These are phyloP conservation scores for Aspergillus spinulosporus DNA, from an alignment of 2,329 filamentous ascomycete genomes.

Conservation along the genomic window DNA sequence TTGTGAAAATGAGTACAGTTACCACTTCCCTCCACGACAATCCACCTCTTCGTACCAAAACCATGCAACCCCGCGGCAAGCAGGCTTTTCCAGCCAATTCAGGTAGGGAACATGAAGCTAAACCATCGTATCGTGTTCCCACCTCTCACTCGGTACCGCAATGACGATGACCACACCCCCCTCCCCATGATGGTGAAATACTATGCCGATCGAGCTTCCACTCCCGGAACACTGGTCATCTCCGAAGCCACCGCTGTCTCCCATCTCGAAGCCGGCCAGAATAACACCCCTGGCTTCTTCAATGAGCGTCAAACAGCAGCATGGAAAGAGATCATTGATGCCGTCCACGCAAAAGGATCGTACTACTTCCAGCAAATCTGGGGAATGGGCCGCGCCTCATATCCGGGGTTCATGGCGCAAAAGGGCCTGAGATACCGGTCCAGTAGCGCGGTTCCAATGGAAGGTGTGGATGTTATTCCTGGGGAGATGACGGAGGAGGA, in stretches of 20 bases:
- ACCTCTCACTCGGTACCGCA: conserved; percentile 57
- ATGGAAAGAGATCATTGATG: conserved; percentile 62
- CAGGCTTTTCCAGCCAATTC: conserved; percentile 30
- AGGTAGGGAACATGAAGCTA: conserved; percentile 37
- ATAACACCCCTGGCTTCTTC: conserved; percentile 60
- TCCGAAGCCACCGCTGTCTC: conserved; percentile 59
- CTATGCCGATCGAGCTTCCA: conserved; percentile 55
- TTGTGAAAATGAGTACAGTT: no score
- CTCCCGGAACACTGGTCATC: conserved; percentile 59
- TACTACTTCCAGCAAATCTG: conserved; percentile 65
- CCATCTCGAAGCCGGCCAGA: conserved; percentile 48
- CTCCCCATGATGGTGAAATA: conserved; percentile 49
- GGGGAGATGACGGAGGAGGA: conserved; percentile 35
- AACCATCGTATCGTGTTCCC: conserved; percentile 56
- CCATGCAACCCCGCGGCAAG: background rate
- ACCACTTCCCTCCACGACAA: no score
- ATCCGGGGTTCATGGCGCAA: conserved; percentile 24
- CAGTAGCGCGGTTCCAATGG: background rate
- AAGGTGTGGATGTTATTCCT: background rate
- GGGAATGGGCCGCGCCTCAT: conserved; percentile 58
- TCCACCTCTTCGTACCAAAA: background rate
- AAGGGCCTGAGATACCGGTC: background rate
- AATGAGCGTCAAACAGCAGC: conserved; percentile 55
- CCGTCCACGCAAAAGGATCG: conserved; percentile 62
- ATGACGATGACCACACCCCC: conserved; percentile 51